phyloP scores from a whole-genome alignment of 495 filamentous ascomycete genomes.

The Penicillium coprophilum region DNA sequence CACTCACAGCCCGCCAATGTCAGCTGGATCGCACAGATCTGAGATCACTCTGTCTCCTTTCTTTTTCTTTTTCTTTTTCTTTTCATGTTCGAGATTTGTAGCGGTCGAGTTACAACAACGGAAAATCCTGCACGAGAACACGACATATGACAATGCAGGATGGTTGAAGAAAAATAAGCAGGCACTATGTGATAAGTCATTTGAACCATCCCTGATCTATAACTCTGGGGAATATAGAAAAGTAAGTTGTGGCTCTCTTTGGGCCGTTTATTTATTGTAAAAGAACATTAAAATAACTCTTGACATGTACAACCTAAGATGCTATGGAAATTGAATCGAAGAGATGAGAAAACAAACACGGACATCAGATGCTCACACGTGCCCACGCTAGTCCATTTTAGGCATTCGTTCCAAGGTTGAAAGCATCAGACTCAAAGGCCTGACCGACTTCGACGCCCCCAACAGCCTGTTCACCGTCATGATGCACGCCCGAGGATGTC shows the following conservation, averaged over 20 bases:
- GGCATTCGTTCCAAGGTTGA: constrained; percentile 13
- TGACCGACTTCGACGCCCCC: not conserved
- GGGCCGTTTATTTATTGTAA: not conserved
- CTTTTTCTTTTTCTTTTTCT: constrained; percentile 5
- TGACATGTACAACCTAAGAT: too few species aligned
- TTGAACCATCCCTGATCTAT: constrained; percentile 2
- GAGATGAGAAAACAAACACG: constrained; percentile 3
- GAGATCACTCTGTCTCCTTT: constrained; percentile 16
- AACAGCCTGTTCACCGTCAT: constrained; percentile 15
- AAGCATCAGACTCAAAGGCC: not conserved
- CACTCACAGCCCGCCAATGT: constrained; percentile 25
- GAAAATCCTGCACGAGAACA: constrained; percentile 20
- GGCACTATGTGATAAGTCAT: not conserved
- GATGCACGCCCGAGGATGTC: constrained; percentile 28
- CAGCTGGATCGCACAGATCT: constrained; percentile 22
- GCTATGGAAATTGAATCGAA: not conserved
- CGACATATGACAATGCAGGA: not conserved
- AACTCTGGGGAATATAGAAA: not conserved
- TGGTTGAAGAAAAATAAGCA: constrained; percentile 8
- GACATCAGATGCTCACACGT: constrained; percentile 17
- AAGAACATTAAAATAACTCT: not conserved
- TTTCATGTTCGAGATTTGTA: constrained; percentile 11
- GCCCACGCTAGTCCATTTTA: constrained; percentile 20
- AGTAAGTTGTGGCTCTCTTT: not conserved
- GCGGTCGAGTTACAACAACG: not conserved